Evolutionary conservation across 352 stramenopile species (phyloP), one percentile per base, ranked within the genome.

Genomic region (Globisporangium radiosum): DNA sequence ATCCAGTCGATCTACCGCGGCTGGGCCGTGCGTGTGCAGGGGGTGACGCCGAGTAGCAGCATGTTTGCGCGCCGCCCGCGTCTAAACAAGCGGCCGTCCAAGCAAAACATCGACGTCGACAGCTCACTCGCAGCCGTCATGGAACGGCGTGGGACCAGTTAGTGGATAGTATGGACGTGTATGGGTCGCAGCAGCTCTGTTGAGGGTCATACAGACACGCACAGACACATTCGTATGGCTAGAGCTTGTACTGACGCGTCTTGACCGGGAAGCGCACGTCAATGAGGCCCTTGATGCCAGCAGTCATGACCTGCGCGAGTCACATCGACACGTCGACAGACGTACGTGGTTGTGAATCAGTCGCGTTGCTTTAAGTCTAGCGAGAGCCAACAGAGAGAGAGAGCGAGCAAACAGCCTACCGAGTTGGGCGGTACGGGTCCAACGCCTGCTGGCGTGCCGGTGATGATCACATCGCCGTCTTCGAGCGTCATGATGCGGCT

Each of bases 401-500:
- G 47, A 67, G 25, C 25, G 25, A 33, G 25, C 25, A 3, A 33
- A 33, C 25, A 33, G 25, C 76, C 54, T 76, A 91, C 77, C 65
- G 75, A 87, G 66, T 78, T 76, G 38, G 70, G 54, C 9, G 71
- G 73, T 38, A 93, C 76, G 0, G 81, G 72, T 5, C 81, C 82
- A 50, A 94, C 85, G 59, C 82, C 85, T 72, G 88, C 78, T 4
- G 85, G 85, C 0, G 83, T 95, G 53, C 85, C 83, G 8, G 85
- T 95, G 67, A 93, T 89, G 61, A 95, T 87, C 43, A 95, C 57
- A 56, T 95, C 85, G 33, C 83, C 85, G 65, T 88, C 76, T 55
- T 95, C 83, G 33, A 93, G 75, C 51, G 81, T 92, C 80, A 93
- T 91, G 58, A 91, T 87, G 63, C 77, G 76, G 52, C 79, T 92